Base-by-base conservation (phyloP, 164 flowering plant species). In the Piper longum region DNA sequence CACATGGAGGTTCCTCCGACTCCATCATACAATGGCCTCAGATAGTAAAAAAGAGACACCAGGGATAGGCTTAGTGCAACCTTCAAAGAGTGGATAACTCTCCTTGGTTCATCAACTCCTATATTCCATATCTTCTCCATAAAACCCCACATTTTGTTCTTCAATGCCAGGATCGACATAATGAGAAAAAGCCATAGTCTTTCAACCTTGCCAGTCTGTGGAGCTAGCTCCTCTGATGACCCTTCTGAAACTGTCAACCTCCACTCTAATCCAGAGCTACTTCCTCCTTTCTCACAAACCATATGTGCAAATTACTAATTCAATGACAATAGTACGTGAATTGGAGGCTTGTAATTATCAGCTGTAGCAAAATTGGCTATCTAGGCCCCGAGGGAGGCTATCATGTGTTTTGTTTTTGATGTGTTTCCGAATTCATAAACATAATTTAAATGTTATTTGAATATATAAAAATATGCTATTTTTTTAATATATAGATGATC, bases 1-100 rank as follows among this genome's bases (percentile, higher is more conserved):
- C 91, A 88, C 84, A 88, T 86, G 56, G 89, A 83, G 71, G 77
- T 88, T 51, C 86, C 85, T 70, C 96, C 96, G 63, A 85, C 83
- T n/a, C 91, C 87, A 7, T 85, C 75, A 67, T 86, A 85, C 69
- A 86, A 71, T 60, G 93, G 90, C 73, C 82, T 83, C 80, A 80
- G 67, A 66, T 85, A 89, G 76, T 89, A 89, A 66, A 89, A 80
- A 18, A 83, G 68, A 19, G 93, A 86, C 9, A 89, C 89, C 41
- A 79, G 45, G 39, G 82, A 74, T 39, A 89, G 87, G 61, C 93
- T 85, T 42, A 80, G 18, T 26, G 89, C 93, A 57, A 88, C 96
- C 71, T 88, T 88, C 9, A 85, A 63, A 51, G 89, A 78, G 73
- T 89, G 93, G 36, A 81, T 70, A 1, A 83, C 79, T 62, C 81